These are phyloP conservation scores for Pseudevernia furfuracea DNA, from an alignment of 495 filamentous ascomycete species.

Conservation along the genomic window DNA sequence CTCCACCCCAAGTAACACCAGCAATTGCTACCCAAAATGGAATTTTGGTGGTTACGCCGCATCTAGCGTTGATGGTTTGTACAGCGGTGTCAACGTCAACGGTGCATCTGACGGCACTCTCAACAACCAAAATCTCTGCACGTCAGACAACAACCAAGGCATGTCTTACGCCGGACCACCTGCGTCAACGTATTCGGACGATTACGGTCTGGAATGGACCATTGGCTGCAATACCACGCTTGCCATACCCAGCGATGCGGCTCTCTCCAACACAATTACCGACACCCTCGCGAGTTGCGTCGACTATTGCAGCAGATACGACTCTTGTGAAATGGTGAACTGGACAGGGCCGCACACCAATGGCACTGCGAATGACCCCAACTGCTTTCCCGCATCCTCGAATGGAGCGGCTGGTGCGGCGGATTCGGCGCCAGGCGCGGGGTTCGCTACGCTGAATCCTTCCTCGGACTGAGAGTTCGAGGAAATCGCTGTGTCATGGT, in stretches of 20 bases:
- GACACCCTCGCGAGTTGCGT: background rate
- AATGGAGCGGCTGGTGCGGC: background rate
- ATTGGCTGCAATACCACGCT: background rate
- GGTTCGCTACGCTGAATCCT: background rate
- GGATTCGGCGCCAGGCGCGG: background rate
- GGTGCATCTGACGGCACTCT: background rate
- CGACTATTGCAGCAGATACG: background rate
- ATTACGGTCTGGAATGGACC: background rate
- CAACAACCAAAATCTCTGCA: background rate
- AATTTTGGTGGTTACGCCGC: background rate
- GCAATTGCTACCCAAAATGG: background rate
- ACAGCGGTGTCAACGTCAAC: slow-evolving; percentile 4
- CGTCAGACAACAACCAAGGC: background rate
- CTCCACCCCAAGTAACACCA: background rate
- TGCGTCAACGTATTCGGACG: background rate
- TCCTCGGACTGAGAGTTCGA: background rate
- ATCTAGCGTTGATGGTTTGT: background rate
- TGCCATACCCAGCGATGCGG: background rate
- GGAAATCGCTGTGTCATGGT: background rate
- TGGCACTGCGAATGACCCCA: background rate
- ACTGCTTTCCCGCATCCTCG: background rate
- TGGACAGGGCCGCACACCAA: background rate
- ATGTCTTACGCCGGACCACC: background rate
- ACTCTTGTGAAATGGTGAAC: background rate
- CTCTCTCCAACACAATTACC: background rate